These are phyloP conservation scores for Phyllosticta ampelicida DNA, from an alignment of 2,329 filamentous ascomycete genomes.

Conservation along the genomic window DNA sequence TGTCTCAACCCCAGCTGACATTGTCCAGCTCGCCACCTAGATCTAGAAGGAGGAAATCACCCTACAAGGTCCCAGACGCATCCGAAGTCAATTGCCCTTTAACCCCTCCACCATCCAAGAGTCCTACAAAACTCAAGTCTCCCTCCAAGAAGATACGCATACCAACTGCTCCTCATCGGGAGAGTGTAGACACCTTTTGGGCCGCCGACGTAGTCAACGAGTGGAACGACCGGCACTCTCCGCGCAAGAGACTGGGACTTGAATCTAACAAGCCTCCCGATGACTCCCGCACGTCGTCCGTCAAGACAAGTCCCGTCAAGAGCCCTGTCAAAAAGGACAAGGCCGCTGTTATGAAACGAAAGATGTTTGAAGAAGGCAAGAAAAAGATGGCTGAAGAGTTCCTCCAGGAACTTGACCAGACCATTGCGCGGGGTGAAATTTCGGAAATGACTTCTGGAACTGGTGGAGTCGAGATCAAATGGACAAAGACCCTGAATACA, in stretches of 20 bases:
- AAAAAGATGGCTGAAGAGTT: constrained; percentile 53
- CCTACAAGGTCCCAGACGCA: constrained; percentile 22
- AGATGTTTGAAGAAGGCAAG: constrained; percentile 52
- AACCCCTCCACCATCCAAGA: constrained; percentile 20
- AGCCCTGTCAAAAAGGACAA: constrained; percentile 20
- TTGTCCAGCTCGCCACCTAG: constrained; percentile 2
- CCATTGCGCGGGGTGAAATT: constrained; percentile 52
- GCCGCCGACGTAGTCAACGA: constrained; percentile 25
- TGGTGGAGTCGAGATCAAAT: constrained; percentile 60
- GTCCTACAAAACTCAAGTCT: constrained; percentile 22
- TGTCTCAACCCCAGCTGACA: neutral
- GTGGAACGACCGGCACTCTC: constrained; percentile 27
- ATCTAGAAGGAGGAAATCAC: constrained; percentile 13
- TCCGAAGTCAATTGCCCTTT: constrained; percentile 16
- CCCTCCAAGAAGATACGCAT: constrained; percentile 26
- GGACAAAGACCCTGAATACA: constrained; percentile 69
- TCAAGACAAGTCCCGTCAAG: constrained; percentile 17
- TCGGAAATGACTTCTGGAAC: constrained; percentile 47
- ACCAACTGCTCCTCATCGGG: constrained; percentile 20
- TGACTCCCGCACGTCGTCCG: neutral
- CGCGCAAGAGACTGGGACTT: constrained; percentile 24
- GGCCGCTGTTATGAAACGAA: constrained; percentile 34
- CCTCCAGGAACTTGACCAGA: constrained; percentile 55
- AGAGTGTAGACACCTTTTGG: constrained; percentile 31
- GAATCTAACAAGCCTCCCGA: constrained; percentile 17